Evolutionary conservation across 805 yeast genomes (phyloP), one percentile per base, ranked within the genome.

Genomic region (Nakazawaea molendinolei): DNA sequence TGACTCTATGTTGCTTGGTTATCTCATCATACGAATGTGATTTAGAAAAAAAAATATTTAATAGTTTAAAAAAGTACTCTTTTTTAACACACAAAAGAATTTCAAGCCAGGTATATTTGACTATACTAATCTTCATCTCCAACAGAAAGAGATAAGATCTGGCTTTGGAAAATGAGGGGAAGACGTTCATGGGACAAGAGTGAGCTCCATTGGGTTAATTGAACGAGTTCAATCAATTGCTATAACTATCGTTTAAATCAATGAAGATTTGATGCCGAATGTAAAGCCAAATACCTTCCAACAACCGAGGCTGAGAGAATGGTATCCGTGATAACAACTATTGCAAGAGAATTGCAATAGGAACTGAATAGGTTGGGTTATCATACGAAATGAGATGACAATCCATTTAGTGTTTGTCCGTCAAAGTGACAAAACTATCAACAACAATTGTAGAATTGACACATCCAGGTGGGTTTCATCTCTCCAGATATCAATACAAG

Each of bases 121-220:
- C 83, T 61, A 70, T 69, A 73, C 39, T 23, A 5, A 34, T 28
- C 33, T 28, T 34, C 84, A 48, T 58, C 61, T 48, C 58, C 28
- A 46, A 39, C 32, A n/a, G n/a, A n/a, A n/a, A n/a, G 9, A 17
- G 28, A 24, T 15, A 27, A 31, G 36, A 37, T 15, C 28, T 19
- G 21, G 31, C 32, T 36, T 26, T 19, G 9, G 16, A 44, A 55
- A 50, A 56, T 48, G 50, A 50, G 56, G 47, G 42, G 40, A 41
- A 42, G 58, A 70, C 74, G 70, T 71, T 67, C 81, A 74, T 76
- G 76, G 65, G 53, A 59, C 74, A 67, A 76, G 80, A 77, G 79
- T 79, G 76, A 80, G 87, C 87, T 79, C 86, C 87, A 79, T 80
- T 79, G 86, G 73, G 87, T 79, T 79, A 63, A 53, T 34, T 56